Evolutionary conservation across 192 early-diverging fungal species (phyloP).

Genomic region (Rhizoclosmatium sp.): DNA sequence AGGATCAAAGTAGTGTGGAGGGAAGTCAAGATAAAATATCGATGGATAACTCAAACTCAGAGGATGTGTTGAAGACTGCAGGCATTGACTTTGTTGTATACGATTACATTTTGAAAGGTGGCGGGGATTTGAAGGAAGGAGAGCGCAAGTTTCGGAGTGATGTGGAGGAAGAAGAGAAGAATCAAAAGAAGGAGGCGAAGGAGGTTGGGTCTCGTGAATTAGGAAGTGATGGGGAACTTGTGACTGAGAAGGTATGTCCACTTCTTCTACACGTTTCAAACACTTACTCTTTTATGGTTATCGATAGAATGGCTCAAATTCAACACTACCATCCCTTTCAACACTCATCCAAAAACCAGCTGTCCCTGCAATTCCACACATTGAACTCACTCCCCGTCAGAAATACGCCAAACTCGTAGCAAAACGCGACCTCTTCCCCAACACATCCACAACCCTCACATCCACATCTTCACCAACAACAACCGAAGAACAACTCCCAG

Average conservation of each 20-base stretch:
- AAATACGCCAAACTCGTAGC: constrained; percentile 17
- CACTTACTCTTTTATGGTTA: not conserved
- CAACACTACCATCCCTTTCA: not conserved
- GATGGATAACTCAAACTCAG: not conserved
- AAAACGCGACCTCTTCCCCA: not conserved
- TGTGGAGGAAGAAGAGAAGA: not conserved
- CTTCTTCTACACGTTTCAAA: not conserved
- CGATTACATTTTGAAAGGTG: not conserved
- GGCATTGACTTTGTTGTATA: not conserved
- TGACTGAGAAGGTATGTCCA: not conserved
- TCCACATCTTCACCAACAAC: not conserved
- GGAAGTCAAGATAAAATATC: not conserved
- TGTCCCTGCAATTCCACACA: not conserved
- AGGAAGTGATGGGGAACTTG: not conserved
- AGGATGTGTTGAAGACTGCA: not conserved
- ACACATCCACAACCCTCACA: not conserved
- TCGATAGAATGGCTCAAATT: not conserved
- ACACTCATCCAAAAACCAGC: not conserved
- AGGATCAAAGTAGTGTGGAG: not conserved
- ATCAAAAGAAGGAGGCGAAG: not conserved
- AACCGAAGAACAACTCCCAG: not conserved
- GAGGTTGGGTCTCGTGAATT: not conserved
- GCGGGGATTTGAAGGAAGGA: not conserved
- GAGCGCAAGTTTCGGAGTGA: not conserved
- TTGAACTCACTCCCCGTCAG: not conserved